Percentiles rank a stretch among this genome's conserved stretches.
Conservation (phyloP, 2,329 filamentous ascomycete species). For the Beauveria australis region DNA sequence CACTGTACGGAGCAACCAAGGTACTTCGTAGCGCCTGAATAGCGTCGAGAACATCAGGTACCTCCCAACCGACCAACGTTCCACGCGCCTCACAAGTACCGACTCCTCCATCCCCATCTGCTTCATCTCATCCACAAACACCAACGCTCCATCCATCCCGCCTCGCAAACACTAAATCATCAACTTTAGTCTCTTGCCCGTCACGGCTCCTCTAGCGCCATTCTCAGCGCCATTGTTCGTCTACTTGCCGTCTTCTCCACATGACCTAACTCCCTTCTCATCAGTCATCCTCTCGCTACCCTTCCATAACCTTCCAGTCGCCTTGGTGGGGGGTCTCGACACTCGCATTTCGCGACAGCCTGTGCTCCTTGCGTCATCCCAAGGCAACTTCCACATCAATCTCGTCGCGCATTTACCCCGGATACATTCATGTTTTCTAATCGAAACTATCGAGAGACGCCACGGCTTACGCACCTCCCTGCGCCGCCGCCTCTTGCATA, state of each 20-base stretch:
- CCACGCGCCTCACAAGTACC: not conserved
- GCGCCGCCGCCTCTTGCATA: constrained; percentile 2
- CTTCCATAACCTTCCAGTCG: constrained; percentile 6
- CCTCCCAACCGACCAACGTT: not conserved
- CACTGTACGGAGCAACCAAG: not conserved
- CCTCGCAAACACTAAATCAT: not conserved
- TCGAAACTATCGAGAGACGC: not conserved
- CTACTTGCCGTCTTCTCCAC: not conserved
- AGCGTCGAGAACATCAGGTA: not conserved
- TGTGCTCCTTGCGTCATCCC: constrained; percentile 10
- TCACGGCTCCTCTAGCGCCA: not conserved
- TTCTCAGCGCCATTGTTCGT: not conserved
- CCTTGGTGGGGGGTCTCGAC: not conserved
- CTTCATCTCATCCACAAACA: not conserved
- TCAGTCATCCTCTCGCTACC: not conserved
- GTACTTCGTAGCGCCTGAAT: not conserved
- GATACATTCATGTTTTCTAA: constrained; percentile 4
- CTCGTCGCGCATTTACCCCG: not conserved
- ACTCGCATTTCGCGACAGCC: constrained; percentile 7
- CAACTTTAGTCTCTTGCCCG: not conserved
- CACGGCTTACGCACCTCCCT: not conserved
- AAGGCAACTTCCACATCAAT: not conserved
- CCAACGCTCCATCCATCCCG: not conserved
- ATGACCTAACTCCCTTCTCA: not conserved
- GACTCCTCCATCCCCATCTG: not conserved